phyloP scores from a whole-genome alignment of 495 filamentous ascomycete species.

The Monascus purpureus region DNA sequence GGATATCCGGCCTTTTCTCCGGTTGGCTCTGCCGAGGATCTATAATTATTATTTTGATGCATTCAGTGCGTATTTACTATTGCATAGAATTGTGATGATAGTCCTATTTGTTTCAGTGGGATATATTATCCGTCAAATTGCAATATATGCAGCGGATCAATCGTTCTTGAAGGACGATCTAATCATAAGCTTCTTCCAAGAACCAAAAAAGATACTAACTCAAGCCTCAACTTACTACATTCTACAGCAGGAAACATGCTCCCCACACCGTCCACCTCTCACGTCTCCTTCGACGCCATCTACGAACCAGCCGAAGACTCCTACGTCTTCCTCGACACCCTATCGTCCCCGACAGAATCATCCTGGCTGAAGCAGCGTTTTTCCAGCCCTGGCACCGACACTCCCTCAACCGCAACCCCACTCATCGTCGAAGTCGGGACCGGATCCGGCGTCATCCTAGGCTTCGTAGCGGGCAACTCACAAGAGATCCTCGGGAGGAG shows the following conservation, averaged over 20 bases:
- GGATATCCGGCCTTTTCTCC: too few relatives aligned
- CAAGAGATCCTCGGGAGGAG: conserved; percentile 53
- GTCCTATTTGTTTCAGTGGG: too few relatives aligned
- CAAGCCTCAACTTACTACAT: too few relatives aligned
- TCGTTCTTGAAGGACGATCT: too few relatives aligned
- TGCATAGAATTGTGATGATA: too few relatives aligned
- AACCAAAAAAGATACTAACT: too few relatives aligned
- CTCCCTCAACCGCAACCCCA: conserved; percentile 34
- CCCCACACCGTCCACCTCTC: conserved; percentile 80
- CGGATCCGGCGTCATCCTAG: conserved; percentile 82
- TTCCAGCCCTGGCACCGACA: conserved; percentile 3
- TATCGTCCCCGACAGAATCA: conserved; percentile 59
- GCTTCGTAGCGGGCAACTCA: conserved; percentile 69
- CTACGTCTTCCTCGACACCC: conserved; percentile 83
- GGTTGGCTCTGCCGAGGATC: too few relatives aligned
- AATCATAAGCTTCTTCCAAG: too few relatives aligned
- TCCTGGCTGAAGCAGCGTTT: conserved; percentile 54
- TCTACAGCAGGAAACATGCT: conserved; percentile 42
- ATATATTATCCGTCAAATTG: too few relatives aligned
- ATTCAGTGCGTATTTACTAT: too few relatives aligned
- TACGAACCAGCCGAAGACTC: conserved; percentile 95
- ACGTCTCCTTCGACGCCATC: conserved; percentile 70
- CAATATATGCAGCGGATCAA: too few relatives aligned
- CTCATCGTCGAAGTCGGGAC: conserved; percentile 76
- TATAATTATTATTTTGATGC: too few relatives aligned